Evolutionary conservation across 139 green algal species (phyloP), one percentile per base, ranked within the genome.

Genomic region (Chlamydomonas schloesseri): DNA sequence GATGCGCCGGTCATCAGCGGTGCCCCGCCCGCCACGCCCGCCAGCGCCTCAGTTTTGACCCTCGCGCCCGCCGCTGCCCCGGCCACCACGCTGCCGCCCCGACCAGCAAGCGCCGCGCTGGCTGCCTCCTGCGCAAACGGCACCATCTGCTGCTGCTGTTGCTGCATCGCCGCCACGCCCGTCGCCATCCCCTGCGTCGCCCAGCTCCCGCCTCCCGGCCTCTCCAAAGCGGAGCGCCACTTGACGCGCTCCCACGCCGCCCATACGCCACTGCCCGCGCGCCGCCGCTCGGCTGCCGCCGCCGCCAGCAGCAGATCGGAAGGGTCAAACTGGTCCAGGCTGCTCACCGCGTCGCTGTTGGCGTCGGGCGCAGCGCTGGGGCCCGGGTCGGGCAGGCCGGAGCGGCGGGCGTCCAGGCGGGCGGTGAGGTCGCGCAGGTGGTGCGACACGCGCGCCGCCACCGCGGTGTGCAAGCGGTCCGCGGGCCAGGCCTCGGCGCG

Each of bases 401-500:
- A 34, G 33, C 69, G 53, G 29, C 26, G 53, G 24, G 68, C 69
- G 55, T 79, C 69, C 69, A 80, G 68, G 2, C 34, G 53, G 28
- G 46, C 46, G 34, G 65, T 33, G 21, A 87, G 81, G 81, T 79
- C 28, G 10, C 68, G 47, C 72, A 93, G 78, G 34, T 34, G 46
- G 42, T 55, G 34, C 20, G 69, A 75, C 2, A 93, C 84, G 60
- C 90, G 87, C 28, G 79, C 71, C 33, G 92, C 86, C 33, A 97
- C 90, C 18, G 90, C 90, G 2, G 50, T 74, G 62, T 95, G 92
- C 60, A 97, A 87, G 26, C 82, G 34, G 57, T 91, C 78, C 31
- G 94, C 90, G 0, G 79, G 42, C 93, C 94, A 97, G 28, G 37
- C 73, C 58, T 94, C 50, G 21, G 42, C 20, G 18, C 55, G 17